These are phyloP conservation scores for Lepidium sativum DNA, from an alignment of 345 rosid species.

Conservation along the genomic window DNA sequence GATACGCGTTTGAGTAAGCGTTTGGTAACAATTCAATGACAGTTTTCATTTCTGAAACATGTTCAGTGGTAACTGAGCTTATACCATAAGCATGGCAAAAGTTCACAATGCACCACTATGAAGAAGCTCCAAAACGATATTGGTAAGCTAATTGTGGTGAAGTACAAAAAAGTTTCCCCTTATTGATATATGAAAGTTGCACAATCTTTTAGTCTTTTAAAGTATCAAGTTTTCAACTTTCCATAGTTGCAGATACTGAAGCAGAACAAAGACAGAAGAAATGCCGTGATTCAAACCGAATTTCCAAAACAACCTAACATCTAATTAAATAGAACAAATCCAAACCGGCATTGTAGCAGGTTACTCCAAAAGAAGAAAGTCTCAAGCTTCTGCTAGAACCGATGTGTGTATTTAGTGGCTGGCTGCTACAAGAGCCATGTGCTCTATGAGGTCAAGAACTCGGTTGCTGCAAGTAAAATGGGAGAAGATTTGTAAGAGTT, in stretches of 20 bases:
- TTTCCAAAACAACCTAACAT: conserved; percentile 1
- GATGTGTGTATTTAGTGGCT: conserved; percentile 15
- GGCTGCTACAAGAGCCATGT: conserved; percentile 87
- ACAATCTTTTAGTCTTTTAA: not conserved
- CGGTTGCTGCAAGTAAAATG: conserved; percentile 62
- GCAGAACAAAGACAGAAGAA: conserved; percentile 4
- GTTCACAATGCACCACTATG: not conserved
- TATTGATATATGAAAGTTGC: conserved; percentile 15
- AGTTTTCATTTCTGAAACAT: not conserved
- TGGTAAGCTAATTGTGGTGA: not conserved
- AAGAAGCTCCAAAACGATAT: not conserved
- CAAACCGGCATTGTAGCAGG: not conserved
- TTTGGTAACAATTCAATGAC: not conserved
- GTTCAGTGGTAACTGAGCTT: not conserved
- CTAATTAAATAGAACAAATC: conserved; percentile 3
- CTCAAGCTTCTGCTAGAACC: conserved; percentile 12
- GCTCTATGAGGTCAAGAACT: conserved; percentile 91
- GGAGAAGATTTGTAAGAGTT: not conserved
- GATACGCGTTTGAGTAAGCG: not conserved
- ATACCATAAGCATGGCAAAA: not conserved
- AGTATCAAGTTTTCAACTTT: conserved; percentile 4
- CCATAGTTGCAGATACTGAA: conserved; percentile 9
- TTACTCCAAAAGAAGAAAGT: not conserved
- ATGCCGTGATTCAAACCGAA: conserved; percentile 4
- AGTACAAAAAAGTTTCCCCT: conserved; percentile 4